These are phyloP conservation scores for Coemansia erecta DNA, from an alignment of 192 early-diverging fungal species.

Conservation along the genomic window DNA sequence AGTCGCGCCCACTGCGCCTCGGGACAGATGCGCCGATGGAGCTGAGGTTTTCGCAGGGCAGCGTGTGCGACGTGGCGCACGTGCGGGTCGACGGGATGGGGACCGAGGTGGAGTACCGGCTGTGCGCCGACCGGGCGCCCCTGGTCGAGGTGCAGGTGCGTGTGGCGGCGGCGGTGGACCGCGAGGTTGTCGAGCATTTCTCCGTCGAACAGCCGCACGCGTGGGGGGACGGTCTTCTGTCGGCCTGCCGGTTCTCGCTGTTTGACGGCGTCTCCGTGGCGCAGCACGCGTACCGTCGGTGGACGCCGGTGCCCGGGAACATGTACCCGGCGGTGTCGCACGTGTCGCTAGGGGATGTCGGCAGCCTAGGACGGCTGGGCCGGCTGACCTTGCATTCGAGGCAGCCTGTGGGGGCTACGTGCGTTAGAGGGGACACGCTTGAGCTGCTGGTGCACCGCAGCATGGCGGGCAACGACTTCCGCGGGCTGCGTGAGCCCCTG, in stretches of 20 bases:
- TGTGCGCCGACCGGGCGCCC: constrained; percentile 27
- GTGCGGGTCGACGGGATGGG: constrained; percentile 8
- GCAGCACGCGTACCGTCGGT: constrained; percentile 15
- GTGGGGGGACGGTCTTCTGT: neutral
- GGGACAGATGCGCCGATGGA: neutral
- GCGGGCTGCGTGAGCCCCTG: constrained; percentile 29
- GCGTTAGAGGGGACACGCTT: constrained; percentile 12
- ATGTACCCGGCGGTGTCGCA: constrained; percentile 35
- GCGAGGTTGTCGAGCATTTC: constrained; percentile 39
- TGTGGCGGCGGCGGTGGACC: constrained; percentile 16
- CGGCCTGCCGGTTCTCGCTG: constrained; percentile 16
- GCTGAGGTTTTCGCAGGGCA: constrained; percentile 8
- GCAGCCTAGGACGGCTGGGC: neutral
- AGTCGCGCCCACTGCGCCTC: constrained; percentile 1
- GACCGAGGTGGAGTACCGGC: constrained; percentile 11
- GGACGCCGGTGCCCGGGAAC: constrained; percentile 42
- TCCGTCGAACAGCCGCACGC: neutral
- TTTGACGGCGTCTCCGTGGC: constrained; percentile 33
- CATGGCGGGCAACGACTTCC: constrained; percentile 48
- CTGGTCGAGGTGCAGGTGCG: constrained; percentile 15
- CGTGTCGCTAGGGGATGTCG: constrained; percentile 16
- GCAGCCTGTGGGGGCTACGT: constrained; percentile 38
- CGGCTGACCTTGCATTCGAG: constrained; percentile 27
- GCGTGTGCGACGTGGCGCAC: constrained; percentile 24
- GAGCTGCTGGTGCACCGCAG: constrained; percentile 41